Base-by-base conservation (phyloP, 1,139 yeast genomes). In the Candida neerlandica region DNA sequence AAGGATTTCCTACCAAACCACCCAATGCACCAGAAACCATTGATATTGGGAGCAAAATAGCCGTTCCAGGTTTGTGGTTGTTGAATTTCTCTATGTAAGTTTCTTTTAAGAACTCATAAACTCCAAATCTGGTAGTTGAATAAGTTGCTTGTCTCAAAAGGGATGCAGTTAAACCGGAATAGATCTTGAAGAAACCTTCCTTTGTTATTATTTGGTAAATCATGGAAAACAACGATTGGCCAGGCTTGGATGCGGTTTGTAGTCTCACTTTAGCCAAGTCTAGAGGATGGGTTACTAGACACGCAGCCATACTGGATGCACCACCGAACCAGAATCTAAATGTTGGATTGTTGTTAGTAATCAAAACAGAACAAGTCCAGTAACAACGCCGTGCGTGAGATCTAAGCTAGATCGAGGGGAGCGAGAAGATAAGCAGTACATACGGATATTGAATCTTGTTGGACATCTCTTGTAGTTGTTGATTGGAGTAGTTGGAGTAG, bases 21-120 rank as follows among this genome's bases (percentile, higher is more conserved):
- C 97, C 96, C 49, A 84, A 67, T 26, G 86, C 88, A 44, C 97
- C 96, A 9, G 94, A 83, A 15, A 86, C 58, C 95, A 89, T 88
- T 5, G 96, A 89, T 70, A 86, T 77, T 12, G 94, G 92, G 51
- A 89, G 73, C 50, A 87, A 72, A 44, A 77, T 69, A 21, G 69
- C 55, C 46, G 81, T 72, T 47, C 71, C 50, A 34, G 80, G 67
- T 69, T 80, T 53, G 56, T 62, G 14, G 44, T 61, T 56, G 45
- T 65, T 52, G 55, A 69, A 66, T 34, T 61, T 50, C 49, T 78
- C 77, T 44, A 73, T 63, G 53, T 76, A 67, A 42, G 69, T 60
- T 44, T 85, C 90, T 60, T 90, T 90, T 59, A 89, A 71, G 53
- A 73, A 77, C 64, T 89, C 96, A 65, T 90, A 90, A 16, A 85